Evolutionary conservation across 1,284 basidiomycete species (phyloP), one percentile per base, ranked within the genome.

Genomic region (Sanghuangporus weigelae): DNA sequence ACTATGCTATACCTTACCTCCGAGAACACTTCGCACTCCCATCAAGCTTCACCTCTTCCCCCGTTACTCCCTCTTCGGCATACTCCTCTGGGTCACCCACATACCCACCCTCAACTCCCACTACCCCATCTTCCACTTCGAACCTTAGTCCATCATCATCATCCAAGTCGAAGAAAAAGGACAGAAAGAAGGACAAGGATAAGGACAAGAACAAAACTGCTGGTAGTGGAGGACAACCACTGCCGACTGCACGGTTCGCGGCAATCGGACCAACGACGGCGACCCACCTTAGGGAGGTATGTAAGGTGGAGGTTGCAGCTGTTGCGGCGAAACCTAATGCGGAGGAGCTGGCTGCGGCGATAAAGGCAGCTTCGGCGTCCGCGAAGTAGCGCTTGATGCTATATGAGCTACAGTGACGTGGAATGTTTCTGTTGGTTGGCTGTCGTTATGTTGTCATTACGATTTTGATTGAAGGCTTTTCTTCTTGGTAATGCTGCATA

Each of bases 221-320:
- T 2, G 16, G 16, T 14, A 8, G 44, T 7, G 44, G 44, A 14
- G 44, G 16, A 46, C 44, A 46, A 39, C 21, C 23, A 7, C 54
- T 39, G 14, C 69, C 38, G 66, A 64, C 57, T 5, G 69, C 75
- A 36, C 74, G 71, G 14, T 71, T 86, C 19, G 88, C 85, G 12
- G 81, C 82, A 2, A 92, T 92, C 63, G 90, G 90, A 0, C 83
- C 84, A 0, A 89, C 87, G 16, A 91, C 89, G 0, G 74, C 80
- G 0, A 69, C 75, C 1, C 85, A 79, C 71, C 72, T 91, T 23
- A 73, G 68, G 5, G 77, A 83, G 19, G 74, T 77, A 49, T 70
- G 85, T 7, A 66, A 72, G 14, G 63, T 89, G 36, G 66, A 65
- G 4, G 86, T 90, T 0, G 79, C 84, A 60, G 84, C 78, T 2